Evolutionary conservation across 2,329 filamentous ascomycete genomes (phyloP).

Genomic region (Ustulina deusta): DNA sequence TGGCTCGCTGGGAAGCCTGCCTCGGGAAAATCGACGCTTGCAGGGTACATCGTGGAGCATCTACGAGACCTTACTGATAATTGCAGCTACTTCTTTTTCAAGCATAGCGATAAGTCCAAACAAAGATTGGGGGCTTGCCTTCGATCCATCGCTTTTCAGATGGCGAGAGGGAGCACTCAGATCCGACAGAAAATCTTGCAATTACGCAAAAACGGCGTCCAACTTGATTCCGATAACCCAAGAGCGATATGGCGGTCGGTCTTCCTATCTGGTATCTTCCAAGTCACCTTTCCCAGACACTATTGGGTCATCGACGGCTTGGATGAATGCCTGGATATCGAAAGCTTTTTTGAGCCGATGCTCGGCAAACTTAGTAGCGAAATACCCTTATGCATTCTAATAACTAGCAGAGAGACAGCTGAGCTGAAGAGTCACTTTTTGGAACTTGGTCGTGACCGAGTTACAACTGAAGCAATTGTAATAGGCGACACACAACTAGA

Average conservation of each 20-base stretch:
- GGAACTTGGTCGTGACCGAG: background rate
- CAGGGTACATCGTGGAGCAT: conserved; percentile 13
- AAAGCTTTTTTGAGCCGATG: conserved; percentile 10
- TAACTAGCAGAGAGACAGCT: conserved; percentile 20
- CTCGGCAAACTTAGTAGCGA: background rate
- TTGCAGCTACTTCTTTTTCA: conserved; percentile 29
- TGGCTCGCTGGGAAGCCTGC: conserved; percentile 19
- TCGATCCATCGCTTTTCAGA: conserved; percentile 22
- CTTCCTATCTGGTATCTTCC: conserved; percentile 12
- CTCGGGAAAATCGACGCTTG: conserved; percentile 15
- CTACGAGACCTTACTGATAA: background rate
- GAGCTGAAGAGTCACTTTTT: background rate
- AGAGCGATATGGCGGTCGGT: conserved; percentile 14
- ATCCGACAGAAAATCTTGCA: background rate
- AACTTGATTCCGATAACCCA: background rate
- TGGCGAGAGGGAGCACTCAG: background rate
- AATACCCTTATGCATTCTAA: conserved; percentile 7
- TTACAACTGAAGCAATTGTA: background rate
- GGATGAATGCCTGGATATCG: conserved; percentile 12
- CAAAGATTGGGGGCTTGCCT: conserved; percentile 5
- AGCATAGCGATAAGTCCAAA: conserved; percentile 16
- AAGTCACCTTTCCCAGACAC: background rate
- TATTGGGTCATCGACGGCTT: conserved; percentile 27
- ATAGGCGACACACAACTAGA: conserved; percentile 1
- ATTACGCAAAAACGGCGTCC: background rate